Evolutionary conservation across 495 filamentous ascomycete genomes (phyloP), one percentile per base, ranked within the genome.

Genomic region (Daldinia childiae): DNA sequence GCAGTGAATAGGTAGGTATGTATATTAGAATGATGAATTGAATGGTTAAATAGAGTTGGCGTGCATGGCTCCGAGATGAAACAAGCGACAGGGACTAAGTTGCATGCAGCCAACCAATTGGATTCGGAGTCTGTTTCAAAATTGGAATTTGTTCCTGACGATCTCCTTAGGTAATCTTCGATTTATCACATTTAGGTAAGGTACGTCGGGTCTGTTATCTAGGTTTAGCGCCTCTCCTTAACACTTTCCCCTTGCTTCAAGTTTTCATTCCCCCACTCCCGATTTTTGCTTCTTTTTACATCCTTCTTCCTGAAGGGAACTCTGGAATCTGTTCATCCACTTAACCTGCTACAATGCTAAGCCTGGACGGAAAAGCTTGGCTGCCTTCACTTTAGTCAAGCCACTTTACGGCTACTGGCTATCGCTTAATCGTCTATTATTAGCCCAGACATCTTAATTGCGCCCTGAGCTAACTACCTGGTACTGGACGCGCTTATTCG

Each of bases 61-160:
- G 24, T 71, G 39, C 65, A 65, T 72, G 55, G 61, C 32, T 57
- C 64, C 70, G 51, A 65, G 61, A 66, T 73, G 70, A 73, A 73
- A 73, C 70, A 64, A 24, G 50, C 30, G 26, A 56, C 64, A 68
- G 57, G 65, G 60, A 30, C 68, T 3, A 15, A 17, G 34, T n/a
- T 26, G 14, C 11, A 5, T 41, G 26, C 15, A 57, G 17, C 21
- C 32, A 43, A 9, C 71, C 71, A 73, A 73, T 73, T 52, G 60
- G 9, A 27, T 27, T 17, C n/a, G 5, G 7, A 19, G 38, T 7
- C 36, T 24, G 52, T 24, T 58, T 58, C 66, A 26, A 48, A 69
- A 58, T 61, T 15, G 66, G 66, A 15, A 59, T 50, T 27, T 58
- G 71, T 73, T 54, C 71, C 71, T 73, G 71, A 38, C 66, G 71